These are phyloP conservation scores for Colletotrichum viniferum DNA, from an alignment of 2,329 filamentous ascomycete species.

Conservation along the genomic window DNA sequence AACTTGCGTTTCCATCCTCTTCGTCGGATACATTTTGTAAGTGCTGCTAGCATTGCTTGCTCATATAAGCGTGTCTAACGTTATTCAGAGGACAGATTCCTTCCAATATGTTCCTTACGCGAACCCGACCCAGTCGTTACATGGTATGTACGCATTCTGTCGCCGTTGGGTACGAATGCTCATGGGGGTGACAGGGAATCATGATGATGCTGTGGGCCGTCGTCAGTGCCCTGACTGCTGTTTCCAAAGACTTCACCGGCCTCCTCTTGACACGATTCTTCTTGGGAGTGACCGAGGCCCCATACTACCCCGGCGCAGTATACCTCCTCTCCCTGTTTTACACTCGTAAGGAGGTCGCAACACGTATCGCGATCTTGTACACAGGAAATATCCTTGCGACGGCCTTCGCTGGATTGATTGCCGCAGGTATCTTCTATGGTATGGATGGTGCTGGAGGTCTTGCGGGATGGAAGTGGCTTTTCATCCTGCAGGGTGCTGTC, in stretches of 20 bases:
- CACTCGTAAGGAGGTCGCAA: slow-evolving; percentile 66
- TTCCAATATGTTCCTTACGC: slow-evolving; percentile 23
- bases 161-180: background rate
- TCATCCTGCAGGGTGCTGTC: slow-evolving; percentile 43
- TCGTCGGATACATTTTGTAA: slow-evolving; percentile 30
- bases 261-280: slow-evolving; percentile 39
- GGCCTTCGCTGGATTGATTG: slow-evolving; percentile 70
- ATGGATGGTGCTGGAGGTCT: slow-evolving; percentile 47
- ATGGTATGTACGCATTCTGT: background rate
- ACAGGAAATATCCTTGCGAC: slow-evolving; percentile 70
- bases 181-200: background rate
- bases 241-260: slow-evolving; percentile 34
- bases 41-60: rapidly evolving
- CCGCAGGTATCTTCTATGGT: slow-evolving; percentile 64
- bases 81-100: slow-evolving; percentile 16
- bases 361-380: slow-evolving; percentile 63
- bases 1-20: slow-evolving; percentile 38
- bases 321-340: slow-evolving; percentile 68
- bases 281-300: slow-evolving; percentile 39
- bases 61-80: background rate
- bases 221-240: slow-evolving; percentile 32
- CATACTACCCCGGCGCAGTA: slow-evolving; percentile 31
- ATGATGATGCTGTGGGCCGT: slow-evolving; percentile 25
- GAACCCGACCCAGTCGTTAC: slow-evolving; percentile 22
- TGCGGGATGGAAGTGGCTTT: slow-evolving; percentile 47